phyloP scores from a whole-genome alignment of 1,284 basidiomycete genomes.

The Trichosporon inkin region DNA sequence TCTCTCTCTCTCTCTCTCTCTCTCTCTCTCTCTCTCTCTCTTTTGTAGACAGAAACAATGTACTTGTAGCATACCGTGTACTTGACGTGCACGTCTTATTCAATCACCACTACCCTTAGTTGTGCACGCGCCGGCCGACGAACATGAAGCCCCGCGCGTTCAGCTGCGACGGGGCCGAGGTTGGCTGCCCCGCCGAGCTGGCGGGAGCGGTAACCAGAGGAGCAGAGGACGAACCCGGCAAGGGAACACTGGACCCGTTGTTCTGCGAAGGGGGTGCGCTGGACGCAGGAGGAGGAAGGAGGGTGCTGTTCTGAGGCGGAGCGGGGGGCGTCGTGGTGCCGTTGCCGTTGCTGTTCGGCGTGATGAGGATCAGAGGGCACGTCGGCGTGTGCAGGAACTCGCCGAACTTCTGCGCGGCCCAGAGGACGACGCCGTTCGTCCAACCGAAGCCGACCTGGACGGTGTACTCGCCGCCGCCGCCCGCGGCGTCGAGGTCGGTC shows the following conservation, averaged over 20 bases:
- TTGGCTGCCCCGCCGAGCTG: too few relatives aligned
- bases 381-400: constrained; percentile 59
- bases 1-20: too few relatives aligned
- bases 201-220: too few relatives aligned
- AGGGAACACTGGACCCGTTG: too few relatives aligned
- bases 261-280: too few relatives aligned
- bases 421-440: constrained; percentile 78
- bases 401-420: constrained; percentile 69
- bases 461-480: constrained; percentile 78
- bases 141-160: not conserved
- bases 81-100: not conserved
- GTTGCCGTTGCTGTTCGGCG: constrained; percentile 18
- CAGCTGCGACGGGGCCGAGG: too few relatives aligned
- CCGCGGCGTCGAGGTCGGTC: constrained; percentile 74
- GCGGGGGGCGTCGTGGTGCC: not conserved
- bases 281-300: not conserved
- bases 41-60: too few relatives aligned
- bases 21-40: too few relatives aligned
- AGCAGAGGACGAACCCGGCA: too few relatives aligned
- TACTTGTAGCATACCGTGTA: not conserved
- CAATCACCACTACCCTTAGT: not conserved
- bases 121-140: not conserved
- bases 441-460: constrained; percentile 62
- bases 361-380: constrained; percentile 60
- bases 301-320: not conserved